Conservation (phyloP, 2,329 filamentous ascomycete genomes). For the Seiridium cupressi region DNA sequence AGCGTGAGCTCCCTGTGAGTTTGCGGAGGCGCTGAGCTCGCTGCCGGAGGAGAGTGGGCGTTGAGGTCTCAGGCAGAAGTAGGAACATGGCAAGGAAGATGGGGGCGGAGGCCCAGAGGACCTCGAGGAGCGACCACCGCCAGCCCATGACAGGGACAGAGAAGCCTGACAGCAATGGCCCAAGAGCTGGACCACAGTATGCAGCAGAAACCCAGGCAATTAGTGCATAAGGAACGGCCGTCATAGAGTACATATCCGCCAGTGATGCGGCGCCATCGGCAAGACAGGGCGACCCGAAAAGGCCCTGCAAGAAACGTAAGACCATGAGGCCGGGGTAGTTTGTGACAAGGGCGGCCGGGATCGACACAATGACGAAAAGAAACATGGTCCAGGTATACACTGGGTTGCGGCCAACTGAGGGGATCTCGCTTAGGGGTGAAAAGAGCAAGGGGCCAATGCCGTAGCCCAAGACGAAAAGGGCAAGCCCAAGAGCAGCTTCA, state of each 20-base stretch:
- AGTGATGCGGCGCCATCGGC: constrained; percentile 56
- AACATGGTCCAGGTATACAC: constrained; percentile 68
- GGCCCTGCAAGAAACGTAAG: constrained; percentile 62
- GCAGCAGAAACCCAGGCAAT: constrained; percentile 57
- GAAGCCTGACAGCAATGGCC: constrained; percentile 61
- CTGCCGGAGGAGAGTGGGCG: constrained; percentile 57
- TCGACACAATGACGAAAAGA: constrained; percentile 65
- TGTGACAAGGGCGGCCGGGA: constrained; percentile 61
- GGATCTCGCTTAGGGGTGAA: constrained; percentile 66
- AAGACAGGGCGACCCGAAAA: constrained; percentile 65
- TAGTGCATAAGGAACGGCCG: constrained; percentile 56
- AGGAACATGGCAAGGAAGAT: constrained; percentile 60
- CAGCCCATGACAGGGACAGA: constrained; percentile 55
- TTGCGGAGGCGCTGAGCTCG: constrained; percentile 61
- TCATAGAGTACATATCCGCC: constrained; percentile 52
- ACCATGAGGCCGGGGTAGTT: constrained; percentile 65
- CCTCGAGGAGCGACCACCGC: constrained; percentile 65
- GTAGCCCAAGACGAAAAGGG: constrained; percentile 63
- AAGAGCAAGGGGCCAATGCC: constrained; percentile 65
- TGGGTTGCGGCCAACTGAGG: constrained; percentile 63
- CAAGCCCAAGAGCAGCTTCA: constrained; percentile 55
- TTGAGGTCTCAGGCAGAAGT: constrained; percentile 63
- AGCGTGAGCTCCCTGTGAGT: constrained; percentile 52
- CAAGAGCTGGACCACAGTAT: constrained; percentile 53
- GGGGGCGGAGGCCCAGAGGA: constrained; percentile 59